Evolutionary conservation across 1,284 basidiomycete genomes (phyloP).

Genomic region (Cryptococcus wingfieldii): DNA sequence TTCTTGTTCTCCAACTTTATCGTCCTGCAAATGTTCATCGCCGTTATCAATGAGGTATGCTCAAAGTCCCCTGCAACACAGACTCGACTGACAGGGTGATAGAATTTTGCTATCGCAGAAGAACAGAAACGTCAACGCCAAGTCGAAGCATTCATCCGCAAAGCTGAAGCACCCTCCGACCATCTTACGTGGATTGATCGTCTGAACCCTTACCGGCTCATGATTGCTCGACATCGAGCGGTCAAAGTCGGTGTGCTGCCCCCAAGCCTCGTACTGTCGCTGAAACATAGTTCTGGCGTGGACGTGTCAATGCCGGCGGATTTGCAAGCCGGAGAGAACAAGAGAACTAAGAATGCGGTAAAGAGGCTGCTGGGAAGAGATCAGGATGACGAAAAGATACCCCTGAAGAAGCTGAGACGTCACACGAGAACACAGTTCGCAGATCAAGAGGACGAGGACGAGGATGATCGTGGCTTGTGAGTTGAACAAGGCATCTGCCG

Average conservation of each 20-base stretch:
- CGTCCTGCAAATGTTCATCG: constrained; percentile 96
- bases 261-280: constrained; percentile 66
- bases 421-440: constrained; percentile 15
- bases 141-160: constrained; percentile 57
- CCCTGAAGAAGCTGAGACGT: constrained; percentile 10
- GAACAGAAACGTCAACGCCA: constrained; percentile 83
- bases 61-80: not conserved
- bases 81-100: constrained; percentile 7
- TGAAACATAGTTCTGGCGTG: constrained; percentile 69
- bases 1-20: constrained; percentile 93
- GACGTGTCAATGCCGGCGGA: constrained; percentile 49
- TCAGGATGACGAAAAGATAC: constrained; percentile 19
- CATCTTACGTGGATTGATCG: constrained; percentile 65
- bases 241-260: constrained; percentile 67
- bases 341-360: constrained; percentile 22
- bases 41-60: constrained; percentile 82
- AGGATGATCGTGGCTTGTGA: constrained; percentile 39
- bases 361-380: constrained; percentile 31
- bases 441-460: constrained; percentile 24
- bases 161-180: constrained; percentile 47
- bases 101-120: constrained; percentile 89
- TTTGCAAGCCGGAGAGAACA: not conserved
- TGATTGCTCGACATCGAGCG: constrained; percentile 68
- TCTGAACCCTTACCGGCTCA: constrained; percentile 83
- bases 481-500: constrained; percentile 2